phyloP scores from a whole-genome alignment of 2,329 filamentous ascomycete species.

The Ophiostoma sp. region DNA sequence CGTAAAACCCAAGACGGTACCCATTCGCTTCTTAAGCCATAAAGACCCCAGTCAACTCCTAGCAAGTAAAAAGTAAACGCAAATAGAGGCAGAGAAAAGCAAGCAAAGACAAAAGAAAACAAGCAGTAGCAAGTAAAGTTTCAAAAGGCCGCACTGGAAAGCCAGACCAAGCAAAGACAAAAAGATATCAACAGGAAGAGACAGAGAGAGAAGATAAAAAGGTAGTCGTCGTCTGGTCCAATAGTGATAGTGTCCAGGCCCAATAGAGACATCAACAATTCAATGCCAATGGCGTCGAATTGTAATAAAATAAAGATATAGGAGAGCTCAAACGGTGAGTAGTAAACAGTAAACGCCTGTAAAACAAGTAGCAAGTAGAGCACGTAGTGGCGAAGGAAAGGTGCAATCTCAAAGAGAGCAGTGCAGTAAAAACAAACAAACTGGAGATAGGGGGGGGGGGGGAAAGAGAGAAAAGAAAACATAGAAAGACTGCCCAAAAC shows the following conservation, averaged over 20 bases:
- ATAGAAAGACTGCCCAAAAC: background rate
- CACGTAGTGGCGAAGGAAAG: background rate
- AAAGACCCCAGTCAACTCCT: constrained; percentile 20
- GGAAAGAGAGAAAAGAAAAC: background rate
- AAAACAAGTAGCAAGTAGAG: background rate
- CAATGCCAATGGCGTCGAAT: background rate
- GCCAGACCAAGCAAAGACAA: background rate
- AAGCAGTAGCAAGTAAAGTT: background rate
- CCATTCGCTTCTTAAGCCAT: constrained; percentile 12
- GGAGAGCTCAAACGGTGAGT: background rate
- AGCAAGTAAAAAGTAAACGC: background rate
- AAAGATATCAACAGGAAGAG: background rate
- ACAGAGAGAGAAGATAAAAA: background rate
- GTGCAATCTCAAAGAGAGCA: background rate
- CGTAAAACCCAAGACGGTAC: constrained; percentile 11
- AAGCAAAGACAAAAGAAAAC: background rate
- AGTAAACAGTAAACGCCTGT: background rate
- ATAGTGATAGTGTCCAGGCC: constrained; percentile 1
- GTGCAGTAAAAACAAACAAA: constrained; percentile 4
- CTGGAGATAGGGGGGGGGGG: background rate
- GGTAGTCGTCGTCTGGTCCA: constrained; percentile 1
- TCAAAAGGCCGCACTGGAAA: constrained; percentile 11
- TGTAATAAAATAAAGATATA: background rate
- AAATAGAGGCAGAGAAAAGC: background rate
- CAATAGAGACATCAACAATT: constrained; percentile 4